Base-by-base conservation (phyloP, 2,329 filamentous ascomycete species). In the Stachybotrys chartarum region DNA sequence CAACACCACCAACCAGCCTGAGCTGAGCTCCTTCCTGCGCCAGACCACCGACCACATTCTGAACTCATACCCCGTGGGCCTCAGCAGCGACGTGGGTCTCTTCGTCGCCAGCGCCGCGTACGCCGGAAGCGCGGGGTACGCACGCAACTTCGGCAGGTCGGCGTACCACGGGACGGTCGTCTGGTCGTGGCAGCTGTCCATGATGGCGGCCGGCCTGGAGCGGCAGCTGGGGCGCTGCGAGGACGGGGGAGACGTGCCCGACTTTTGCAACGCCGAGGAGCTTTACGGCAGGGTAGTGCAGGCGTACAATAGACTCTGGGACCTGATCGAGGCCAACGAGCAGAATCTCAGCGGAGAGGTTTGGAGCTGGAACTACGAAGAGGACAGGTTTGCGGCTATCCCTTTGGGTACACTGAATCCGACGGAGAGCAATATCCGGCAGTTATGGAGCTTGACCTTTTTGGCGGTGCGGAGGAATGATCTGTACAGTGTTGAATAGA, bases 121-220 rank as follows among this genome's bases (percentile, higher is more conserved):
- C 31, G 78, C 79, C 0, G 73, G 69, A 0, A 70, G 78, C 14
- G 66, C 73, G 0, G 70, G 72, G 2, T 78, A 81, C 52, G 74
- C 76, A 0, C 68, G 66, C 0, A 79, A 79, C 53, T 87, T 79
- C 58, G 80, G 80, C 1, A 80, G 76, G n/a, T 71, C 72, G 3
- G 80, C 78, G 0, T 87, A 70, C 45, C 83, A 87, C 55, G 84
- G 83, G 0, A 84, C 83, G 0, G 83, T 88, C 0, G 73, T 87
- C 1, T 87, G 83, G 84, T 78, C 76, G 49, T 87, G 83, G 82
- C 83, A 82, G 54, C 69, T 86, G 5, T 77, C 82, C 0, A 84
- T 87, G 77, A 84, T 86, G 79, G 83, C 80, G 0, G 76, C 76
- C 10, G 84, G 84, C 0, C 66, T 87, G 0, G 77, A 83, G 55